Conservation (phyloP, 371 early-diverging fungal species). For the Coemansia sp. region DNA sequence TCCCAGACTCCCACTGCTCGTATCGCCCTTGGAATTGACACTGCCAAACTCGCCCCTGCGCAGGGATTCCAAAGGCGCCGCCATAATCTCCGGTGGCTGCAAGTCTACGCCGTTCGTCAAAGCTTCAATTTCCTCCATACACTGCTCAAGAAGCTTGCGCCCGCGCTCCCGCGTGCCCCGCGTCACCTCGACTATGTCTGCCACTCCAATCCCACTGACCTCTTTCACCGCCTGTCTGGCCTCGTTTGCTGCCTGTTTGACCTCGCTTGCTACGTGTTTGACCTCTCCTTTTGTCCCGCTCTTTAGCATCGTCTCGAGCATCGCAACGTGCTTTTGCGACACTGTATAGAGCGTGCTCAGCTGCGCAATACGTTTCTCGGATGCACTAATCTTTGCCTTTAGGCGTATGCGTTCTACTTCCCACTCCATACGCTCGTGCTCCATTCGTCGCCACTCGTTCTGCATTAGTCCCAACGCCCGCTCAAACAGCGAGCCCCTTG, state of each 20-base stretch:
- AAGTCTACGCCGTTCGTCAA: slow-evolving; percentile 5
- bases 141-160: slow-evolving; percentile 20
- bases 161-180: slow-evolving; percentile 23
- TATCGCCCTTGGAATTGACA: neutral
- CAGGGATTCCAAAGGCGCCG: neutral
- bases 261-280: neutral
- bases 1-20: neutral
- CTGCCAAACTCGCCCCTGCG: neutral
- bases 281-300: neutral
- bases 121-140: slow-evolving; percentile 22
- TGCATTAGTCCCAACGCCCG: slow-evolving; percentile 29
- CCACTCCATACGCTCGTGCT: slow-evolving; percentile 41
- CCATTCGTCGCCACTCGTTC: slow-evolving; percentile 44
- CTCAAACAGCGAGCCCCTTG: slow-evolving; percentile 19
- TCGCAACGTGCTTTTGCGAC: slow-evolving; percentile 28
- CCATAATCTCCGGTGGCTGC: neutral
- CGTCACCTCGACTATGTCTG: slow-evolving; percentile 9
- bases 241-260: neutral
- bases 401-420: slow-evolving; percentile 41
- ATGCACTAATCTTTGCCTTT: slow-evolving; percentile 28
- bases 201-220: neutral
- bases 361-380: slow-evolving; percentile 39
- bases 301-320: slow-evolving; percentile 20
- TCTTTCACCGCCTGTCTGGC: neutral
- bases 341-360: slow-evolving; percentile 12